Conservation (phyloP, 108 stramenopile genomes). For the Stephanodiscus triporus region DNA sequence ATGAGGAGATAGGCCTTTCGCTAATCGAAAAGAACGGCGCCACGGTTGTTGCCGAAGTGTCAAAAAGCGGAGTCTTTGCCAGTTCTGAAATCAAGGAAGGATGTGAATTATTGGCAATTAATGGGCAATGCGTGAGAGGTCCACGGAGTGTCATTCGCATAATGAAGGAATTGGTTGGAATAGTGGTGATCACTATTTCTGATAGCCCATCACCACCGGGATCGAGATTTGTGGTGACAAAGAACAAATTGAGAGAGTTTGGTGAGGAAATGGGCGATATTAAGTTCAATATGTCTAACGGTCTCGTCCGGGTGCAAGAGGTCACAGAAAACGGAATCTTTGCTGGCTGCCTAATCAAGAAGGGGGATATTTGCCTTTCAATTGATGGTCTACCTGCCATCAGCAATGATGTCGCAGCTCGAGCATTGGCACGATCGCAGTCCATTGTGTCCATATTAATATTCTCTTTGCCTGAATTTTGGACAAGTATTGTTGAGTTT, state of each 20-base stretch:
- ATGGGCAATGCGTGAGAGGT: constrained; percentile 27
- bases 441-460: constrained; percentile 15
- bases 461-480: constrained; percentile 24
- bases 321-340: constrained; percentile 15
- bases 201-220: constrained; percentile 28
- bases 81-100: constrained; percentile 19
- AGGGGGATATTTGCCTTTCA: constrained; percentile 32
- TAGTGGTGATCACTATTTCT: constrained; percentile 25
- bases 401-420: constrained; percentile 6
- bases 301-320: constrained; percentile 26
- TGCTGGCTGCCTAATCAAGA: constrained; percentile 9
- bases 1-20: constrained; percentile 33
- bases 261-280: constrained; percentile 14
- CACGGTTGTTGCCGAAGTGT: constrained; percentile 29
- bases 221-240: constrained; percentile 18
- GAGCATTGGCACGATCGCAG: constrained; percentile 13
- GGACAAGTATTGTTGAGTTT: constrained; percentile 26
- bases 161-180: constrained; percentile 21
- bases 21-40: constrained; percentile 31
- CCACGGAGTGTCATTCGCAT: constrained; percentile 34
- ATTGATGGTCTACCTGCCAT: constrained; percentile 29
- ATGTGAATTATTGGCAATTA: constrained; percentile 30
- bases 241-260: constrained; percentile 5
- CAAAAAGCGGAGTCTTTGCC: constrained; percentile 23
- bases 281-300: constrained; percentile 20